A percentile compares a stretch with the other conserved stretches of the same genome.
These are phyloP conservation scores for Taphrina wiesneri DNA, from an alignment of 1,139 yeast species.

Conservation along the genomic window DNA sequence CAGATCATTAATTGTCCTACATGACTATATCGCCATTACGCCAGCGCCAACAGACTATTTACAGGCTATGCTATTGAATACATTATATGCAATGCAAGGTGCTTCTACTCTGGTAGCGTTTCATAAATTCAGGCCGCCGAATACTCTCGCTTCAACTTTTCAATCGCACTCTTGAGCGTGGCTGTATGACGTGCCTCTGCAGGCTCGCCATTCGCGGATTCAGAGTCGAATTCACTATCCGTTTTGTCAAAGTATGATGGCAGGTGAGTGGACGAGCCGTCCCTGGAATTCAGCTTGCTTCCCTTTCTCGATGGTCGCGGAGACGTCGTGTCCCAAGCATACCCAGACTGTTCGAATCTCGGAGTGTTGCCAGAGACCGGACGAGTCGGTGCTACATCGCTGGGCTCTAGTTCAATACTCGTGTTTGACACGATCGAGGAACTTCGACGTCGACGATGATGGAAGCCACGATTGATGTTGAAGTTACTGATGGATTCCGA, in stretches of 20 bases:
- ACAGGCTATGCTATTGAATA: background rate
- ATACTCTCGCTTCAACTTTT: background rate
- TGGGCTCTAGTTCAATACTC: conserved; percentile 22
- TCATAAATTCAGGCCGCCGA: background rate
- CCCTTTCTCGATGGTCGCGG: background rate
- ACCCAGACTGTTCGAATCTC: conserved; percentile 8
- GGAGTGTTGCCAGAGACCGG: background rate
- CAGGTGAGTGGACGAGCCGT: conserved; percentile 2
- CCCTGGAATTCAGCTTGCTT: background rate
- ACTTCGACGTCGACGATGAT: conserved; percentile 18
- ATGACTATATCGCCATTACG: no score
- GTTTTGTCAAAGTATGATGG: background rate
- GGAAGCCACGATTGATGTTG: background rate
- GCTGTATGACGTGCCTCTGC: background rate
- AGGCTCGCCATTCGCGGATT: background rate
- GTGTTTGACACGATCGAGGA: conserved; percentile 19
- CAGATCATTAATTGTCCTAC: no score
- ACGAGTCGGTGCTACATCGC: conserved; percentile 31
- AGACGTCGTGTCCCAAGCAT: conserved; percentile 19
- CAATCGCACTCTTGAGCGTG: background rate
- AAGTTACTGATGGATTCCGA: conserved; percentile 19
- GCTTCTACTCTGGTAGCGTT: background rate
- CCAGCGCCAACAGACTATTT: background rate
- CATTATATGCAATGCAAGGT: background rate
- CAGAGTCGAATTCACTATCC: background rate